These are phyloP conservation scores for Nyssa sinensis DNA, from an alignment of 148 eudicot genomes.

Conservation along the genomic window DNA sequence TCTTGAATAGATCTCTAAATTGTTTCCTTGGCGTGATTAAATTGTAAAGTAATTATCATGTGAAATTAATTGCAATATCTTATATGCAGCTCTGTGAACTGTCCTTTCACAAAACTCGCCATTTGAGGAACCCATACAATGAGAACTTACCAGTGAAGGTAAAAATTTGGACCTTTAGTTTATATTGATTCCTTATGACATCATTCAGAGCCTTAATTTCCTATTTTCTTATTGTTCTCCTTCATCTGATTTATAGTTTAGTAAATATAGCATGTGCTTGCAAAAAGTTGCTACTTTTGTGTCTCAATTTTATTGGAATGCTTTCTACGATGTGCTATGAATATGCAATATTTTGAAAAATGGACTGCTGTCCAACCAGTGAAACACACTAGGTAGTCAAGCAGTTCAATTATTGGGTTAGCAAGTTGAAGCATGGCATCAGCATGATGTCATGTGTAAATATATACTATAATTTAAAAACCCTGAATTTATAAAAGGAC, in stretches of 20 bases:
- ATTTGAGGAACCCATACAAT: conserved; percentile 93
- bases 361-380: too few species aligned
- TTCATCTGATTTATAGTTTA: not conserved
- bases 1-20: conserved; percentile 7
- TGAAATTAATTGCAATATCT: conserved; percentile 15
- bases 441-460: not conserved
- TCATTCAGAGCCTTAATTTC: not conserved
- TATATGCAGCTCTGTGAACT: conserved; percentile 86
- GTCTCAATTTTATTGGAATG: not conserved
- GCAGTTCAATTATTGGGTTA: not conserved
- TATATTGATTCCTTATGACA: not conserved
- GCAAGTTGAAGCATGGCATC: not conserved
- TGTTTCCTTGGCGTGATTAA: not conserved
- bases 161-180: conserved; percentile 16
- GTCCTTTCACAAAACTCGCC: conserved; percentile 92
- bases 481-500: not conserved
- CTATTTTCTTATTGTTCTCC: not conserved
- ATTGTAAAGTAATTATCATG: not conserved
- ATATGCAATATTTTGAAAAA: not conserved
- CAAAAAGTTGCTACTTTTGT: not conserved
- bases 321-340: too few species aligned
- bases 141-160: conserved; percentile 98
- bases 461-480: not conserved
- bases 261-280: not conserved
- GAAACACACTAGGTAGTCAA: not conserved